A percentile compares a stretch with the other conserved stretches of the same genome.
Conservation (phyloP, 768 basidiomycete genomes). For the Steccherinum ochraceum region DNA sequence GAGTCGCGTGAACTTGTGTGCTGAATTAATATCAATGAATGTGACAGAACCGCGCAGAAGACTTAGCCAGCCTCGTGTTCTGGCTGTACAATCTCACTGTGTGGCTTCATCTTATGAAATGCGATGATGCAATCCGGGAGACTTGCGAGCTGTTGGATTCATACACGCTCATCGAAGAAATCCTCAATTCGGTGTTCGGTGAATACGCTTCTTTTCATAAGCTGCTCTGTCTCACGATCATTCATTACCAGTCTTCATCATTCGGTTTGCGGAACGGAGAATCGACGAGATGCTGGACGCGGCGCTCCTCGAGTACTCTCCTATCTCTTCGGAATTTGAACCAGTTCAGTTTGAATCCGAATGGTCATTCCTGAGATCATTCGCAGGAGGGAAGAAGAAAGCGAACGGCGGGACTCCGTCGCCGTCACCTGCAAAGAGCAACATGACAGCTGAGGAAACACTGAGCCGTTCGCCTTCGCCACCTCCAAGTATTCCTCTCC, state of each 20-base stretch:
- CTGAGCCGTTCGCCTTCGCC: conserved; percentile 23
- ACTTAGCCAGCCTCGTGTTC: conserved; percentile 81
- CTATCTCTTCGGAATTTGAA: conserved; percentile 73
- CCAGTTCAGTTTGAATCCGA: conserved; percentile 92
- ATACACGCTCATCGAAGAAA: conserved; percentile 83
- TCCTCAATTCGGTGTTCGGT: conserved; percentile 95
- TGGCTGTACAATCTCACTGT: conserved; percentile 92
- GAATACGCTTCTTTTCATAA: conserved; percentile 12
- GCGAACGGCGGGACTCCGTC: conserved; percentile 16
- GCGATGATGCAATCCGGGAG: conserved; percentile 71
- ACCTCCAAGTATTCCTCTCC: conserved; percentile 47
- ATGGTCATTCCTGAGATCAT: conserved; percentile 85
- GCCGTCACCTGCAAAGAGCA: conserved; percentile 6
- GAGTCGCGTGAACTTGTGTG: conserved; percentile 28
- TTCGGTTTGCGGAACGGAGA: conserved; percentile 82
- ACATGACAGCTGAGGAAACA: not conserved
- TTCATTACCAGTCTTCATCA: conserved; percentile 72
- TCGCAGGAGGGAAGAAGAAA: conserved; percentile 56
- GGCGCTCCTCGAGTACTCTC: conserved; percentile 75
- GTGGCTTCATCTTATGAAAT: conserved; percentile 87
- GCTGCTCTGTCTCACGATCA: not conserved
- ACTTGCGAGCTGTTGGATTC: conserved; percentile 81
- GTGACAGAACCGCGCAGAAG: conserved; percentile 70
- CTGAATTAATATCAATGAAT: conserved; percentile 5
- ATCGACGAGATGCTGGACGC: conserved; percentile 84